phyloP scores from a whole-genome alignment of 108 stramenopile genomes.

The Fistulifera solaris region DNA sequence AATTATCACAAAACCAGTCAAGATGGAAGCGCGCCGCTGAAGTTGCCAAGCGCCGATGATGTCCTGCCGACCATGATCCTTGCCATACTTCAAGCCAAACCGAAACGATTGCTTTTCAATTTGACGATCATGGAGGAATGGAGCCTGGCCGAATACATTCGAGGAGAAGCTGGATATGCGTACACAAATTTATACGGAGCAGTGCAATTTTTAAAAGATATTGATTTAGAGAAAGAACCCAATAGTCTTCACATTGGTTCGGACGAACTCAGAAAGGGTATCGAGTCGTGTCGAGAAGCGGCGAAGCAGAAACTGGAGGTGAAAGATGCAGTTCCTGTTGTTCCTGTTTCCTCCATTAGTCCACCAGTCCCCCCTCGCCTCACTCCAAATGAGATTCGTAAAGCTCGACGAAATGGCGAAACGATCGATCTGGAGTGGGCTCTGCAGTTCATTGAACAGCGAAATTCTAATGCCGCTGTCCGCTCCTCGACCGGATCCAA shows the following conservation, averaged over 20 bases:
- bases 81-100: constrained; percentile 45
- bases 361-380: constrained; percentile 13
- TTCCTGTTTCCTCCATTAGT: background rate
- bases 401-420: constrained; percentile 52
- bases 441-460: background rate
- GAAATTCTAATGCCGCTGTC: background rate
- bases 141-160: constrained; percentile 42
- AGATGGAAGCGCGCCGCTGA: constrained; percentile 5
- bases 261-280: constrained; percentile 46
- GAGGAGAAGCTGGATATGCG: constrained; percentile 80
- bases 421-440: constrained; percentile 65
- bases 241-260: constrained; percentile 42
- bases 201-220: constrained; percentile 67
- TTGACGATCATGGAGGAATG: constrained; percentile 58
- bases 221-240: constrained; percentile 29
- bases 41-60: constrained; percentile 71
- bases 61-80: constrained; percentile 74
- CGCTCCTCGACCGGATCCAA: background rate
- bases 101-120: constrained; percentile 28
- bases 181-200: constrained; percentile 79
- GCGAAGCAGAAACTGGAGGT: constrained; percentile 5
- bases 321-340: background rate
- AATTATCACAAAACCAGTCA: constrained; percentile 10
- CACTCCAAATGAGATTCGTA: constrained; percentile 40
- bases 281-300: constrained; percentile 34